These are phyloP conservation scores for Cetradonia linearis DNA, from an alignment of 495 filamentous ascomycete species.

Conservation along the genomic window DNA sequence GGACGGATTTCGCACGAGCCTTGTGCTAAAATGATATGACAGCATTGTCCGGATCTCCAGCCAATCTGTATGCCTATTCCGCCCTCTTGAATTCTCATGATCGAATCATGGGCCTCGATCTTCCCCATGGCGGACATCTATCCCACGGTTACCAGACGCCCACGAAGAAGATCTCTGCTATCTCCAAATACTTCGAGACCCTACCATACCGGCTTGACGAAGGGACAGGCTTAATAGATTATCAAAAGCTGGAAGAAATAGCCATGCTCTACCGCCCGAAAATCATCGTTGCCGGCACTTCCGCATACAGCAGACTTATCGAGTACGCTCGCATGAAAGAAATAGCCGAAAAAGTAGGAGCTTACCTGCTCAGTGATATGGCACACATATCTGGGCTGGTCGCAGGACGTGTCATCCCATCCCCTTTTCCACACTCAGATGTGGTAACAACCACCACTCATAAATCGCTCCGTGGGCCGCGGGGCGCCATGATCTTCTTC, in stretches of 20 bases:
- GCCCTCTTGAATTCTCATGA: slow-evolving; percentile 87
- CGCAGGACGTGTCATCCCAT: slow-evolving; percentile 78
- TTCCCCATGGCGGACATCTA: slow-evolving; percentile 92
- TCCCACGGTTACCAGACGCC: slow-evolving; percentile 98
- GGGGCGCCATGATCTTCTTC: slow-evolving; percentile 98
- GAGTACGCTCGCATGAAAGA: slow-evolving; percentile 82
- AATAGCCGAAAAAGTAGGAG: slow-evolving; percentile 81
- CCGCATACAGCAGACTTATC: slow-evolving; percentile 87
- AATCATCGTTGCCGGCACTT: slow-evolving; percentile 88
- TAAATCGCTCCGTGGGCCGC: slow-evolving; percentile 89
- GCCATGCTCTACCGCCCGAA: slow-evolving; percentile 85
- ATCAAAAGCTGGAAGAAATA: slow-evolving; percentile 74
- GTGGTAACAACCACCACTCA: slow-evolving; percentile 98
- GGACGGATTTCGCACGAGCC: not conserved
- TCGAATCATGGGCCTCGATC: slow-evolving; percentile 91
- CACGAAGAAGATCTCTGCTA: slow-evolving; percentile 94
- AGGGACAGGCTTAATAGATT: slow-evolving; percentile 87
- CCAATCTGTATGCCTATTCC: slow-evolving; percentile 92
- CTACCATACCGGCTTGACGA: slow-evolving; percentile 88
- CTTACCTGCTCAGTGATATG: slow-evolving; percentile 91
- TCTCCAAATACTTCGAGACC: slow-evolving; percentile 99
- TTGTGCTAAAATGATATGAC: slow-evolving; percentile 21
- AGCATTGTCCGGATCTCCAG: slow-evolving; percentile 93
- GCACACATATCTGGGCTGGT: slow-evolving; percentile 96
- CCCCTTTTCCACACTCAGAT: slow-evolving; percentile 82